phyloP scores from a whole-genome alignment of 1,284 basidiomycete species.

The Apiotrichum montevideense region DNA sequence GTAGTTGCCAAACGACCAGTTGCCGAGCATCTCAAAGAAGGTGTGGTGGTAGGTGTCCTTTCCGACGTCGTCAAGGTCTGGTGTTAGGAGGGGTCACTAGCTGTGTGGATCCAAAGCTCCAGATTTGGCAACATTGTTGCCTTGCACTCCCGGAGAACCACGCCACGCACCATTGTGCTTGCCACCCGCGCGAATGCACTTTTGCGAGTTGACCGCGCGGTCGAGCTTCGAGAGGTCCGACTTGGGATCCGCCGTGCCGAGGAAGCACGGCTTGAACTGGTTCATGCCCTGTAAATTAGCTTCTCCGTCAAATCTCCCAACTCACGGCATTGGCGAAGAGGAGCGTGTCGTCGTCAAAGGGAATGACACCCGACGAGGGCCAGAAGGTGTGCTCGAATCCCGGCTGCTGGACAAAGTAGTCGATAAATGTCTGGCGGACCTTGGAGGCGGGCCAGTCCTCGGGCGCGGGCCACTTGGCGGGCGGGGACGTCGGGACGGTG shows the following conservation, averaged over 20 bases:
- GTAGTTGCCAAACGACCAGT: conserved; percentile 99
- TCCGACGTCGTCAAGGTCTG: conserved; percentile 95
- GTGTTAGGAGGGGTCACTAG: not conserved
- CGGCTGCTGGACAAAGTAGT: conserved; percentile 65
- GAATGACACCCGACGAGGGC: conserved; percentile 87
- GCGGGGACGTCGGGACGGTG: conserved; percentile 32
- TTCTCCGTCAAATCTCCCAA: conserved; percentile 8
- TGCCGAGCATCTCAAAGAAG: conserved; percentile 99
- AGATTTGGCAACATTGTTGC: too few species aligned
- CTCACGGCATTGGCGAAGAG: conserved; percentile 87
- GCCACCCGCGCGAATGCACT: conserved; percentile 95
- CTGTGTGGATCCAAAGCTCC: too few species aligned
- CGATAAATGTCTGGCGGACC: conserved; percentile 68
- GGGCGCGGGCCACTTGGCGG: conserved; percentile 43
- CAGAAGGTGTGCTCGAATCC: conserved; percentile 74
- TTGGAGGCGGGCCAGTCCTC: conserved; percentile 61
- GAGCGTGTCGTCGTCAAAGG: conserved; percentile 93
- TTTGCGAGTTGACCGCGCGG: conserved; percentile 93
- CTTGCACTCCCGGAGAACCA: too few species aligned
- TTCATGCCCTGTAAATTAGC: conserved; percentile 67
- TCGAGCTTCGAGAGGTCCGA: conserved; percentile 80
- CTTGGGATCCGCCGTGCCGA: conserved; percentile 91
- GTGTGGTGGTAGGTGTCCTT: conserved; percentile 79
- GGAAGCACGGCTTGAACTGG: conserved; percentile 95
- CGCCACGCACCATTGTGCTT: conserved; percentile 80